These are phyloP conservation scores for Ilyonectria sp. DNA, from an alignment of 2,329 filamentous ascomycete genomes.

Conservation along the genomic window DNA sequence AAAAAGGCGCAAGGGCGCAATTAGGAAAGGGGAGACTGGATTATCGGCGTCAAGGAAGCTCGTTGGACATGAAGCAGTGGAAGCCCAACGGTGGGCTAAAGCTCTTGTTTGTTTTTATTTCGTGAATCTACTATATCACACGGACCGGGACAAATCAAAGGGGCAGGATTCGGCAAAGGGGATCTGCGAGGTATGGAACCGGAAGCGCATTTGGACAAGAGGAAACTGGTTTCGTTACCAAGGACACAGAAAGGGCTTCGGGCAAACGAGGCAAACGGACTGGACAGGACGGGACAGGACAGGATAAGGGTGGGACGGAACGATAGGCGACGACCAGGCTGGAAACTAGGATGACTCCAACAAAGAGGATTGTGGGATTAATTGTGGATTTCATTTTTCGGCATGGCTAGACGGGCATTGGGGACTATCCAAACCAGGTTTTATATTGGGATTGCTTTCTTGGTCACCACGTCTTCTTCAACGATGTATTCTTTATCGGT, in stretches of 20 bases:
- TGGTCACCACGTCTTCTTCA: conserved; percentile 6
- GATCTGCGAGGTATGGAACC: conserved; percentile 12
- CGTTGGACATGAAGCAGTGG: conserved; percentile 26
- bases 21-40: conserved; percentile 31
- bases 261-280: conserved; percentile 24
- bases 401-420: conserved; percentile 34
- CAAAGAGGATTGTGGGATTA: conserved; percentile 29
- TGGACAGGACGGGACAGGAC: conserved; percentile 11
- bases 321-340: background rate
- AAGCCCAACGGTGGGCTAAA: conserved; percentile 16
- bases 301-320: conserved; percentile 7
- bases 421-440: conserved; percentile 19
- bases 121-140: conserved; percentile 24
- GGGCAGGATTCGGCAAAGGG: conserved; percentile 23
- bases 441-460: conserved; percentile 21
- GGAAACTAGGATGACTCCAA: conserved; percentile 1
- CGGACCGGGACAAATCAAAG: conserved; percentile 21
- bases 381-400: conserved; percentile 27
- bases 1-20: conserved; percentile 37
- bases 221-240: conserved; percentile 36
- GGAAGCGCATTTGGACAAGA: conserved; percentile 39
- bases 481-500: conserved; percentile 12
- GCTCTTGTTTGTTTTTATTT: conserved; percentile 24
- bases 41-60: conserved; percentile 42
- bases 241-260: conserved; percentile 23